These are phyloP conservation scores for Candida bentonensis DNA, from an alignment of 805 yeast genomes.

Conservation along the genomic window DNA sequence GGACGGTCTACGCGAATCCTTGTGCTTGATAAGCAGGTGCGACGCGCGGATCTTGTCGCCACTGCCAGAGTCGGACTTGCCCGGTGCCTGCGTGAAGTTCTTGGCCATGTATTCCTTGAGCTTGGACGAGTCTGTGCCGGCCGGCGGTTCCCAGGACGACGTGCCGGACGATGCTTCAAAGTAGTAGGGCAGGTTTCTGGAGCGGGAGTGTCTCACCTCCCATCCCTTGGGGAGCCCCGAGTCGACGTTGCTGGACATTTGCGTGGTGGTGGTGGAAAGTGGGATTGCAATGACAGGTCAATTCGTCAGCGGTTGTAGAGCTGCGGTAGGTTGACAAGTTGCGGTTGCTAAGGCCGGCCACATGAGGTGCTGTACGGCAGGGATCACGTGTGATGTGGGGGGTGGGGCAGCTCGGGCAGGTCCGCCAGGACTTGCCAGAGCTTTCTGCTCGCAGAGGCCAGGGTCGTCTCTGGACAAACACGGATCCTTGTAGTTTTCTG, in stretches of 20 bases:
- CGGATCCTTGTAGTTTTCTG: too few relatives aligned
- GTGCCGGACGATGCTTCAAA: slow-evolving; percentile 54
- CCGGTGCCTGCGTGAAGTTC: slow-evolving; percentile 16
- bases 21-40: slow-evolving; percentile 75
- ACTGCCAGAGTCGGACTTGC: slow-evolving; percentile 13
- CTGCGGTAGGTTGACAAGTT: too few relatives aligned
- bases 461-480: too few relatives aligned
- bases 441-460: not conserved
- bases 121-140: slow-evolving; percentile 52
- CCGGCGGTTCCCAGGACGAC: slow-evolving; percentile 87
- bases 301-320: too few relatives aligned
- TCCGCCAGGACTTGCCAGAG: not conserved
- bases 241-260: slow-evolving; percentile 6
- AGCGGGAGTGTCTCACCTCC: slow-evolving; percentile 65
- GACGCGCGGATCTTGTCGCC: slow-evolving; percentile 57
- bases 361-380: not conserved
- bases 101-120: slow-evolving; percentile 43
- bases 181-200: slow-evolving; percentile 76
- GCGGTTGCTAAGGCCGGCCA: not conserved
- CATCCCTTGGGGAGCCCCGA: slow-evolving; percentile 83
- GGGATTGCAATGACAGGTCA: too few relatives aligned
- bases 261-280: too few relatives aligned
- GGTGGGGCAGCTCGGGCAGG: not conserved
- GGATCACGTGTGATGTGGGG: not conserved
- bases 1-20: slow-evolving; percentile 73